phyloP scores from a whole-genome alignment of 441 rosid genomes.

The Adansonia grandidieri region DNA sequence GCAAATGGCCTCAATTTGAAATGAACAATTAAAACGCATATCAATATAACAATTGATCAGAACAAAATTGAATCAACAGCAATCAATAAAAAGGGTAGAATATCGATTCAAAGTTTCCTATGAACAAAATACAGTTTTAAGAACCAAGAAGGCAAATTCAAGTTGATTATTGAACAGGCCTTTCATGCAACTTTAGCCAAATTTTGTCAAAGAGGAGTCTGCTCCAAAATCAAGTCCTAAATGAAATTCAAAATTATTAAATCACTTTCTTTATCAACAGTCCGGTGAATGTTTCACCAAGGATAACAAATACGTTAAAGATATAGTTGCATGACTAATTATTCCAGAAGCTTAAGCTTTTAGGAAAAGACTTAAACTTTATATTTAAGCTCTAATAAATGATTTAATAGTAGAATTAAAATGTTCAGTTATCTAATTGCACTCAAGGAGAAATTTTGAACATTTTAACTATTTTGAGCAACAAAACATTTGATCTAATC shows the following conservation, averaged over 20 bases:
- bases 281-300: background rate
- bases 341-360: background rate
- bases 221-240: background rate
- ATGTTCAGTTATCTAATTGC: background rate
- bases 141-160: background rate
- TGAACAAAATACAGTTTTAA: background rate
- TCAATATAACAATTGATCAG: background rate
- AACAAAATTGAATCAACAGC: background rate
- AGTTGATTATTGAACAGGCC: background rate
- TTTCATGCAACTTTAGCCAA: background rate
- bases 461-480: background rate
- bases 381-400: background rate
- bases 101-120: background rate
- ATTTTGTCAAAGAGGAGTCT: background rate
- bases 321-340: background rate
- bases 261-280: background rate
- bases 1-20: background rate
- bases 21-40: background rate
- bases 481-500: background rate
- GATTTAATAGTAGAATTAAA: background rate
- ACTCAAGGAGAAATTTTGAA: too few relatives aligned
- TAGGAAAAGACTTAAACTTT: background rate
- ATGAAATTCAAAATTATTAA: background rate
- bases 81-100: background rate
- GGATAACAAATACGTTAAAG: background rate